Evolutionary conservation across 441 rosid species (phyloP).

Genomic region (Syzygium malaccense): DNA sequence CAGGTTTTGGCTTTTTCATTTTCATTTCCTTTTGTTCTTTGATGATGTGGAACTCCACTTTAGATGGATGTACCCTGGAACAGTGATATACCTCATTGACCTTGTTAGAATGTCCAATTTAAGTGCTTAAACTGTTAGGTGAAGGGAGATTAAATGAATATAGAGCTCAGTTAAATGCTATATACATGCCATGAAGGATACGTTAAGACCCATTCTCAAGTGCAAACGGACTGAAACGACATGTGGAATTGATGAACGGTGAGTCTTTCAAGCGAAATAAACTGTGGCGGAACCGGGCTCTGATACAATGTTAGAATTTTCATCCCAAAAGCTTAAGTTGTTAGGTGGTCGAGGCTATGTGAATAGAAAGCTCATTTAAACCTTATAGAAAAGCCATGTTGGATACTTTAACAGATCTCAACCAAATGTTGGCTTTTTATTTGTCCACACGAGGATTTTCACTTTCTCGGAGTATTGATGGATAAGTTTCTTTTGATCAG

Average conservation of each 20-base stretch:
- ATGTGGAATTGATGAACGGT: not conserved
- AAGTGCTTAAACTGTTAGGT: not conserved
- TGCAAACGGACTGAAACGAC: not conserved
- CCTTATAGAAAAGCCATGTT: not conserved
- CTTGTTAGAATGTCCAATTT: not conserved
- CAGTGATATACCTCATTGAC: not conserved
- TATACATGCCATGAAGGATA: not conserved
- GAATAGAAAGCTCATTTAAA: not conserved
- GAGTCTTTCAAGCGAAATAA: not conserved
- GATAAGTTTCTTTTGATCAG: not conserved
- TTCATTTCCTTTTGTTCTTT: not conserved
- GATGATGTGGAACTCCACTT: not conserved
- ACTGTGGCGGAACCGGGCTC: not conserved
- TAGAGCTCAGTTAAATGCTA: not conserved
- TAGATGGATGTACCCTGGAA: not conserved
- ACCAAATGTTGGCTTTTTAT: not conserved
- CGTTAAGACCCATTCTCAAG: not conserved
- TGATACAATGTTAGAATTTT: not conserved
- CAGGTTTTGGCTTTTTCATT: not conserved
- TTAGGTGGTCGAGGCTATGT: not conserved
- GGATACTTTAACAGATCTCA: not conserved
- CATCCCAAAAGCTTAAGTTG: not conserved
- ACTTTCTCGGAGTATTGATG: not conserved
- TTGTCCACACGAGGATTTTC: not conserved
- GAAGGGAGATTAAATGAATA: not conserved